These are phyloP conservation scores for Filobasidium uniguttulatum DNA, from an alignment of 1,284 basidiomycete species.

Conservation along the genomic window DNA sequence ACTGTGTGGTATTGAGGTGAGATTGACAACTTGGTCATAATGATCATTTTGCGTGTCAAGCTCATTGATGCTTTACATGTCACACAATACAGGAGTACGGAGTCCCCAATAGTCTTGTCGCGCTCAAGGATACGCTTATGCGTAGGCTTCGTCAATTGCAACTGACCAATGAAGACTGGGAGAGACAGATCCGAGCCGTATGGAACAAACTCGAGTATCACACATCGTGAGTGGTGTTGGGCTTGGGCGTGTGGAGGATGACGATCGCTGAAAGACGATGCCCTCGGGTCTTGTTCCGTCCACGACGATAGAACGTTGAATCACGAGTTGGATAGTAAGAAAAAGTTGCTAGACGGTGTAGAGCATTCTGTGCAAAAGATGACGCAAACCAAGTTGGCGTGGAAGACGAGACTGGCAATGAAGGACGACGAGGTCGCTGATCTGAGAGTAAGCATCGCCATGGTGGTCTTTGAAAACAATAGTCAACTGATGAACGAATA, in stretches of 20 bases:
- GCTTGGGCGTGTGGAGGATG: too few relatives aligned
- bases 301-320: constrained; percentile 55
- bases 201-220: constrained; percentile 43
- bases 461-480: neutral
- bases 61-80: constrained; percentile 16
- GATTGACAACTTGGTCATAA: constrained; percentile 24
- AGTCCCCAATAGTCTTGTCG: constrained; percentile 4
- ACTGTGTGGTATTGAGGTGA: constrained; percentile 74
- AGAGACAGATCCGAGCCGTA: constrained; percentile 67
- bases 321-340: constrained; percentile 73
- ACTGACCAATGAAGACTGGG: constrained; percentile 71
- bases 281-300: too few relatives aligned
- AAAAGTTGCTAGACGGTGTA: constrained; percentile 88
- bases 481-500: neutral
- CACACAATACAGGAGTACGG: constrained; percentile 22
- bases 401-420: constrained; percentile 64
- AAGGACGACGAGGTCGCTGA: constrained; percentile 85
- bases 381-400: constrained; percentile 66
- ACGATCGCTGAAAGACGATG: too few relatives aligned
- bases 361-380: constrained; percentile 74
- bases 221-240: constrained; percentile 34
- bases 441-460: constrained; percentile 47
- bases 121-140: constrained; percentile 68
- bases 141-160: constrained; percentile 68
- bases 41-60: neutral